Base-by-base conservation (phyloP, 257 asterid species). In the Solanum chmielewskii region DNA sequence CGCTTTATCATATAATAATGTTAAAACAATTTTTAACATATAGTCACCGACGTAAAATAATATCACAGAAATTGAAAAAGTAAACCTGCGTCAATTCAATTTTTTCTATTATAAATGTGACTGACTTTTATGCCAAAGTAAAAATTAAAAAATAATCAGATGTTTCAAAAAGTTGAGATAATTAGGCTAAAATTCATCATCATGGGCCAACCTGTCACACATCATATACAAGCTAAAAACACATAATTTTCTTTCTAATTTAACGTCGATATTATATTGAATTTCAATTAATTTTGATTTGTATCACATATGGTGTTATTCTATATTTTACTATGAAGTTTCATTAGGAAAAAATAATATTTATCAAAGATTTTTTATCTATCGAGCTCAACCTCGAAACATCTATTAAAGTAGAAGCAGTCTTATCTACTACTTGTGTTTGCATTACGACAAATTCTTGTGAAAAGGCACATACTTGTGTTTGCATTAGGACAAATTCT, bases 281-380 rank as follows among this genome's bases (percentile, higher is more conserved):
- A 56, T 18, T 6, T 56, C 0, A 10, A 56, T 7, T 56, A 18
- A 56, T 56, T 0, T 56, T 56, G 25, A 7, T 18, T 0, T 0
- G 4, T 0, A 5, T 49, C 0, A 11, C 0, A 4, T 56, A 56
- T 56, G n/a, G 62, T 56, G 0, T 16, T 20, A 52, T 52, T 52
- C 9, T 16, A 16, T 5, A 16, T 52, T 52, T 49, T 9, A 52
- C 4, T 27, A 27, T 27, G 27, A 27, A 27, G 5, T 56, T 20
- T 0, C 5, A 56, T 56, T 56, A 1, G 4, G 0, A 7, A 56
- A 56, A 56, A 56, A 7, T 0, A 0, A 18, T 56, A 1, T 2
- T 20, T 3, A 18, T 18, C 4, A 56, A 56, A 56, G 4, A 56
- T 18, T 31, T 56, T 56, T 1, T 56, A 18, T 56, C 20, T 3